phyloP scores from a whole-genome alignment of 2,329 filamentous ascomycete genomes.

The Raffaelea ambrosiae region DNA sequence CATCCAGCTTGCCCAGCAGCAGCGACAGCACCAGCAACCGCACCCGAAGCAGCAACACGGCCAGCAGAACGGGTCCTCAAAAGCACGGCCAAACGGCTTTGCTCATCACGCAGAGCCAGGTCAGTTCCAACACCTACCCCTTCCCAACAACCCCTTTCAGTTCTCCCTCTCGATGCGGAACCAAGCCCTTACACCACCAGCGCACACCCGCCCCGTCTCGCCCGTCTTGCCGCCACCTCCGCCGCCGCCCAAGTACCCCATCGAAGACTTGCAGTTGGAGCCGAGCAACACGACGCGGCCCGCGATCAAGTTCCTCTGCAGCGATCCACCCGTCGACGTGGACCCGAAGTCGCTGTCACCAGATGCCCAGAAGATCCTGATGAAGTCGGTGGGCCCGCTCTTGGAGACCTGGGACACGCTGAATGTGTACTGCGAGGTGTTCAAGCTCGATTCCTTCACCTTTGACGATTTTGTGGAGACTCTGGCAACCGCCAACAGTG shows the following conservation, averaged over 20 bases:
- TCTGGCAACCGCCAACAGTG: constrained; percentile 66
- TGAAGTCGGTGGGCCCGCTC: constrained; percentile 76
- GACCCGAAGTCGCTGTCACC: constrained; percentile 30
- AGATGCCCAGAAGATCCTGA: constrained; percentile 55
- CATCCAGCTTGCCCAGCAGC: constrained; percentile 15
- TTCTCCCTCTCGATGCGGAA: constrained; percentile 32
- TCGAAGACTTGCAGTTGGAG: constrained; percentile 81
- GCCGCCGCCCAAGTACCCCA: constrained; percentile 83
- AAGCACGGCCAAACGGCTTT: constrained; percentile 13
- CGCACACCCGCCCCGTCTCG: constrained; percentile 33
- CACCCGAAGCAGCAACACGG: constrained; percentile 23
- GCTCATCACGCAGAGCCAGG: constrained; percentile 24
- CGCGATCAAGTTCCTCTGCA: constrained; percentile 66
- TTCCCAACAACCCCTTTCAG: constrained; percentile 38
- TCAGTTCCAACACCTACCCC: constrained; percentile 27
- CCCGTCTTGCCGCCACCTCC: constrained; percentile 47
- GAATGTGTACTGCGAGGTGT: constrained; percentile 96
- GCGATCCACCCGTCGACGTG: constrained; percentile 46
- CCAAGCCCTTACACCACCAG: constrained; percentile 25
- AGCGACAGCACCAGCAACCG: constrained; percentile 34
- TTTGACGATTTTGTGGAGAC: constrained; percentile 94
- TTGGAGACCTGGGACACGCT: constrained; percentile 94
- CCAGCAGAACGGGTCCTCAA: constrained; percentile 24
- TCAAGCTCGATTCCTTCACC: constrained; percentile 90
- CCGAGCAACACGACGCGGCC: constrained; percentile 63